phyloP scores from a whole-genome alignment of 306 rosid species.

The Inga leiocalycina region DNA sequence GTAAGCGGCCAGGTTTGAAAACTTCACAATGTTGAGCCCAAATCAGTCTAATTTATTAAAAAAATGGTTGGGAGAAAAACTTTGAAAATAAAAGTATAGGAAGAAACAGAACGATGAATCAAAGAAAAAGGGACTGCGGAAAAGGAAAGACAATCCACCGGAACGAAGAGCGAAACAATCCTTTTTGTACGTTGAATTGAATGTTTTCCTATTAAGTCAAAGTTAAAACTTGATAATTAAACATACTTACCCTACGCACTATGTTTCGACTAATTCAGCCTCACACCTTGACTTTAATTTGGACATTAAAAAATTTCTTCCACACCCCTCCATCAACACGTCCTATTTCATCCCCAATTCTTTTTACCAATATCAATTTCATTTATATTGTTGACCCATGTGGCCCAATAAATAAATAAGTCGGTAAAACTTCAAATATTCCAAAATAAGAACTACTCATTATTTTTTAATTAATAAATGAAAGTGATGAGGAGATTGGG shows the following conservation, averaged over 20 bases:
- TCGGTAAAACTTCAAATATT: not conserved
- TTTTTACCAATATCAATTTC: not conserved
- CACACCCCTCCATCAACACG: not conserved
- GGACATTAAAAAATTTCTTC: not conserved
- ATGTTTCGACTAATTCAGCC: not conserved
- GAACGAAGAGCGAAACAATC: not conserved
- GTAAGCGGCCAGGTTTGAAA: not conserved
- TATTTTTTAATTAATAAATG: not conserved
- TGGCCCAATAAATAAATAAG: not conserved
- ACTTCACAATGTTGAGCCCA: not conserved
- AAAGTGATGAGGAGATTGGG: not conserved
- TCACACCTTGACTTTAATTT: not conserved
- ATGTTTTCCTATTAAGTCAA: not conserved
- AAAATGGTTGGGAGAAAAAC: not conserved
- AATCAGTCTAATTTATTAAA: not conserved
- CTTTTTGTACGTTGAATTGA: not conserved
- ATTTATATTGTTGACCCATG: not conserved
- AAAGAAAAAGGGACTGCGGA: not conserved
- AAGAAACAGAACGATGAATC: not conserved
- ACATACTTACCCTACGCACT: not conserved
- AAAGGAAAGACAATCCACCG: not conserved
- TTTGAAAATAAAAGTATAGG: not conserved
- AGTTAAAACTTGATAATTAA: not conserved
- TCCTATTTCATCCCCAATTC: not conserved
- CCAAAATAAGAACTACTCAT: not conserved